Conservation (phyloP, 1,284 basidiomycete species). For the Cryptococcus sp. region DNA sequence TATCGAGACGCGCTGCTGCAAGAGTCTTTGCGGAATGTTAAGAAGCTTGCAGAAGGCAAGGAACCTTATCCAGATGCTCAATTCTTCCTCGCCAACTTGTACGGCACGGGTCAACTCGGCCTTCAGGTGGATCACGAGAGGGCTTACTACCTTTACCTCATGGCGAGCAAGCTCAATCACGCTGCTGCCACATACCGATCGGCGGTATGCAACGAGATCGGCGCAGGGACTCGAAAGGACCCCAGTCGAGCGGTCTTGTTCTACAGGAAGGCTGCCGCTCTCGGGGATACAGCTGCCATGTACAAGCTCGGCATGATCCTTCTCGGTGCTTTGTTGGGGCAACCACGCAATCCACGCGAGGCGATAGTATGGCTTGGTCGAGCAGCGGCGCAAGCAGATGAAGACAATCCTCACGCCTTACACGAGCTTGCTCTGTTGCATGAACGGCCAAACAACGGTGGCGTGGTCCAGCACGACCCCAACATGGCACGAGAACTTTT, state of each 20-base stretch:
- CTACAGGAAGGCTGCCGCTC: constrained; percentile 92
- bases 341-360: constrained; percentile 83
- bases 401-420: constrained; percentile 96
- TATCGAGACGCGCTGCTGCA: constrained; percentile 85
- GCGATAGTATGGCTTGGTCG: constrained; percentile 93
- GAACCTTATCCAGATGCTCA: constrained; percentile 95
- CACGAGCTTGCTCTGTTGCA: constrained; percentile 94
- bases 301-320: constrained; percentile 98
- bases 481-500: constrained; percentile 78
- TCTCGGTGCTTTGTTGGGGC: constrained; percentile 79
- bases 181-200: constrained; percentile 94
- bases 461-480: constrained; percentile 55
- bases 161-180: constrained; percentile 97
- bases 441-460: constrained; percentile 60
- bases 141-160: constrained; percentile 96
- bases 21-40: constrained; percentile 89
- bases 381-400: constrained; percentile 95
- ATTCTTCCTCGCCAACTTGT: constrained; percentile 97
- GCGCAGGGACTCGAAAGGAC: constrained; percentile 94
- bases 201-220: constrained; percentile 98
- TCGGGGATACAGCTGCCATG: constrained; percentile 98
- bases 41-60: constrained; percentile 63
- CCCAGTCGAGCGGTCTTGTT: constrained; percentile 87
- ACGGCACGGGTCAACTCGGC: constrained; percentile 92
- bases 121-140: constrained; percentile 95